Base-by-base conservation (phyloP, 257 asterid species). In the Rhazya stricta region DNA sequence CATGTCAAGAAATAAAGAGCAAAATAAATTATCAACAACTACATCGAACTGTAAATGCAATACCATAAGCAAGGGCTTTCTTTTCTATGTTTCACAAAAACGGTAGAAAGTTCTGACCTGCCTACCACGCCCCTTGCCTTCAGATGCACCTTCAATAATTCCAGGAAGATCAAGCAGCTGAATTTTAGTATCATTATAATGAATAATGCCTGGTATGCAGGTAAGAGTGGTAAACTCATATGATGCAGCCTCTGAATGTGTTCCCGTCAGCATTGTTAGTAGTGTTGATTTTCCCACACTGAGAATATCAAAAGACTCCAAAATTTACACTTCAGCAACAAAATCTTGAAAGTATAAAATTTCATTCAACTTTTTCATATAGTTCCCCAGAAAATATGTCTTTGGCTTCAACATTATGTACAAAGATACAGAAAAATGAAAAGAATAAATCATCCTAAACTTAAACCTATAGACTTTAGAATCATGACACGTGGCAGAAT, bases 41-140 rank as follows among this genome's bases (percentile, higher is more conserved):
- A 58, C 25, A 43, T 27, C 12, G 66, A 23, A 34, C 37, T 3
- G 5, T 18, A 68, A 41, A 34, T 10, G 19, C 54, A 46, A 46
- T 34, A 32, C 19, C 16, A 39, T 60, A 54, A 73, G 11, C 29
- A 57, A 39, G 11, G 41, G 39, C 29, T 10, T 53, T 32, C 34
- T 41, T 41, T 41, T 23, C 15, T 3, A 15, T 27, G 18, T 4
- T 32, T 41, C 25, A 21, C 0, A 25, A 74, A 43, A 57, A 67
- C 8, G 58, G 75, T 45, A 62, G 56, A 76, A 77, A 57, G 54
- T 48, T 23, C 36, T 70, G 69, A 92, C 99, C 97, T 95, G 99
- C 82, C 99, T 88, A 86, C 99, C 99, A 84, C 99, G 99, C 74
- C 99, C 99, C 87, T 95, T 95, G 80, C 99, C 99, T 87, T 95